A percentile compares a stretch with the other conserved stretches of the same genome.
phyloP scores from a whole-genome alignment of 441 rosid genomes.

The Daphne laureola region DNA sequence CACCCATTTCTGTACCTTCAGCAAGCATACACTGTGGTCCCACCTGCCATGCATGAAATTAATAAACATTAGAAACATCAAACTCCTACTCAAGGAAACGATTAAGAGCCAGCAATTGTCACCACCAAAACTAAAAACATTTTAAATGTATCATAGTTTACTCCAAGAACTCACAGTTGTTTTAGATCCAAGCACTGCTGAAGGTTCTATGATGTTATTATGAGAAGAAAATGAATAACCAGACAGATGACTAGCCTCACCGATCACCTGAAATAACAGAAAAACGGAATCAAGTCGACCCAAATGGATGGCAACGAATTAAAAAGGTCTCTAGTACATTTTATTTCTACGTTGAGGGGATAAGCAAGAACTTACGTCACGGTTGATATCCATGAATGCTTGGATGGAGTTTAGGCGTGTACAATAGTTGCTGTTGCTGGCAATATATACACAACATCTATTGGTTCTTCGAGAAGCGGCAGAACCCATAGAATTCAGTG shows the following conservation, averaged over 20 bases:
- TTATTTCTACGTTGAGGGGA: too few species aligned
- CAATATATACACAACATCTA: slow-evolving; percentile 87
- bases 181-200: slow-evolving; percentile 81
- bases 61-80: slow-evolving; percentile 1
- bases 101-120: background rate
- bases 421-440: slow-evolving; percentile 67
- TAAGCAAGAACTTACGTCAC: slow-evolving; percentile 57
- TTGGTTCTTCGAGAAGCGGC: slow-evolving; percentile 42
- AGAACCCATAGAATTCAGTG: slow-evolving; percentile 33
- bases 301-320: slow-evolving; percentile 8
- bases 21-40: slow-evolving; percentile 92
- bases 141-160: background rate
- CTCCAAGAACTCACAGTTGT: slow-evolving; percentile 50
- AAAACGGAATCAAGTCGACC: slow-evolving; percentile 10
- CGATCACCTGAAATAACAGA: slow-evolving; percentile 48
- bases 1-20: slow-evolving; percentile 93
- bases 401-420: slow-evolving; percentile 79
- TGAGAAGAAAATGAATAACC: slow-evolving; percentile 77
- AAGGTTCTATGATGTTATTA: slow-evolving; percentile 72
- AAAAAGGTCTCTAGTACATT: slow-evolving; percentile 1
- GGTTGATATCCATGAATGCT: slow-evolving; percentile 80
- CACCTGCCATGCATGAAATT: slow-evolving; percentile 40
- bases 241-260: slow-evolving; percentile 79
- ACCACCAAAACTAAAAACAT: background rate
- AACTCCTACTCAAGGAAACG: background rate